Percentiles rank a stretch among this genome's conserved stretches.
Conservation (phyloP, 306 rosid genomes). For the Gynostemma pentaphyllum region DNA sequence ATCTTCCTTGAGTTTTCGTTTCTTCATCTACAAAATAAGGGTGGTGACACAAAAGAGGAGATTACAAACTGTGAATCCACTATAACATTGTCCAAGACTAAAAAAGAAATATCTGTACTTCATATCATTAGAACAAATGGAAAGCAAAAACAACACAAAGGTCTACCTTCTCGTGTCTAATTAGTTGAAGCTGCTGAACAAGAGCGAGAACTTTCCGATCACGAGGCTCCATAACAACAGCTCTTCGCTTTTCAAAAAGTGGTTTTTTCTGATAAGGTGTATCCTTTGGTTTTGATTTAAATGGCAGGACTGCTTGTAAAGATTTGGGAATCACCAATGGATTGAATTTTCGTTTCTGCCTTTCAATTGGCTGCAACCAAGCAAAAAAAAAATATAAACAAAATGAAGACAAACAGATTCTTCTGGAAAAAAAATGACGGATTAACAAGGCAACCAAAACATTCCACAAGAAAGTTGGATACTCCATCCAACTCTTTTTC, state of each 20-base stretch:
- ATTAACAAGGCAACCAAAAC: neutral
- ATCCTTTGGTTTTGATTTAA: constrained; percentile 66
- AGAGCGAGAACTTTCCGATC: constrained; percentile 53
- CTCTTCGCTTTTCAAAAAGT: constrained; percentile 48
- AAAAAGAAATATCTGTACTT: neutral
- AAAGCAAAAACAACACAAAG: neutral
- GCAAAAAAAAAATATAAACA: neutral
- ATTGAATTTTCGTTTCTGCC: constrained; percentile 64
- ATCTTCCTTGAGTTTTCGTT: constrained; percentile 61
- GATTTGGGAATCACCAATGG: constrained; percentile 80
- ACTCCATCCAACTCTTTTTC: neutral
- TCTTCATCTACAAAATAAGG: constrained; percentile 39
- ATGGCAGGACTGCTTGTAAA: constrained; percentile 54
- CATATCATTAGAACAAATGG: too few species aligned
- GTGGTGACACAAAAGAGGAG: neutral
- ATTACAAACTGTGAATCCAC: neutral
- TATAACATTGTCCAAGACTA: too few species aligned
- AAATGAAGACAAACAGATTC: neutral
- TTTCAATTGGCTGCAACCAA: constrained; percentile 55
- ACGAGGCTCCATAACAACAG: constrained; percentile 60
- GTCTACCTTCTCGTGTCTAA: constrained; percentile 46
- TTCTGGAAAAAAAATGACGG: too few species aligned
- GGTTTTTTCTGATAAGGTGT: constrained; percentile 28
- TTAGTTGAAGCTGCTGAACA: constrained; percentile 53
- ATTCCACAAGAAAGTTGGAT: neutral